A percentile compares a stretch with the other conserved stretches of the same genome.
Conservation (phyloP, 1,139 yeast genomes). For the Candida pseudoviswanathii region DNA sequence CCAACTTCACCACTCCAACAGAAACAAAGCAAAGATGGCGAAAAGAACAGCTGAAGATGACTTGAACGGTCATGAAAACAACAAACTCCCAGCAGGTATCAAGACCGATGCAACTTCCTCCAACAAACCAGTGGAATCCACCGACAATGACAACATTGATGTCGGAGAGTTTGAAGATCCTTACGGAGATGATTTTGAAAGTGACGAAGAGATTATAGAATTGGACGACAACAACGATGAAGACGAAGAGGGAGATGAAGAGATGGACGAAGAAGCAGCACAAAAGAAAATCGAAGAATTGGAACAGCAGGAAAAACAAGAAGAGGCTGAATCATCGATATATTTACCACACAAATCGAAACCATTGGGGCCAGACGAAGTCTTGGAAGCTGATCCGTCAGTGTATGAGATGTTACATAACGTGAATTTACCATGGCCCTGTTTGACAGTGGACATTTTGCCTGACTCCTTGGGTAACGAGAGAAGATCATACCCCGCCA, state of each 20-base stretch:
- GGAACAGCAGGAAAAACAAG: conserved; percentile 35
- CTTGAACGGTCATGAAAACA: conserved; percentile 30
- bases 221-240: conserved; percentile 69
- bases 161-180: conserved; percentile 95
- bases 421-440: conserved; percentile 96
- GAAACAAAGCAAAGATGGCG: conserved; percentile 46
- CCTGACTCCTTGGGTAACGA: conserved; percentile 88
- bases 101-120: conserved; percentile 34
- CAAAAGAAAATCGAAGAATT: conserved; percentile 25
- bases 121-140: conserved; percentile 28
- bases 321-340: conserved; percentile 42
- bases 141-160: conserved; percentile 50
- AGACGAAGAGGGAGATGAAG: conserved; percentile 62
- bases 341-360: conserved; percentile 86
- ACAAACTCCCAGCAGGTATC: conserved; percentile 22
- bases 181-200: conserved; percentile 92
- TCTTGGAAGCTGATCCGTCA: conserved; percentile 92
- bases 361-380: conserved; percentile 95
- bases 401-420: conserved; percentile 97
- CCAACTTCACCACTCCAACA: not conserved
- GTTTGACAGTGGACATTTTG: conserved; percentile 83
- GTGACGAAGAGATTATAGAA: conserved; percentile 88
- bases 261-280: conserved; percentile 37
- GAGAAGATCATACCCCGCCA: conserved; percentile 88
- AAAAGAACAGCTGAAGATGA: conserved; percentile 57